Evolutionary conservation across 345 rosid genomes (phyloP), one percentile per base, ranked within the genome.

Genomic region (Trapa incisa): DNA sequence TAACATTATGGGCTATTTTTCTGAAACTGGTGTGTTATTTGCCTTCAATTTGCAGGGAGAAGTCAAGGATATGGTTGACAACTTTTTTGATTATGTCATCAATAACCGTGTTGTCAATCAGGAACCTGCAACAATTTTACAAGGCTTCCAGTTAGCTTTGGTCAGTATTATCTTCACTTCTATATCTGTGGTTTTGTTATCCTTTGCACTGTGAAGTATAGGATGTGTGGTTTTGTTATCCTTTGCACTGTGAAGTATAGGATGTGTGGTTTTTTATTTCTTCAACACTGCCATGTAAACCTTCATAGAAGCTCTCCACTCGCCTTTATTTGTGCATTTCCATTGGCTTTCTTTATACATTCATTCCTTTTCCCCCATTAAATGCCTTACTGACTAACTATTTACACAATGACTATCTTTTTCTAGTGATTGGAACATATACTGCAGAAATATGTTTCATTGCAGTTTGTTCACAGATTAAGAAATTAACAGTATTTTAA

Each of bases 121-220:
- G 79, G 89, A 91, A 76, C 86, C 87, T 38, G 76, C 73, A 50
- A 71, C 85, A 65, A 67, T 76, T 47, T 80, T 86, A 73, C 96
- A 91, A 79, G 99, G 96, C 22, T 94, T 94, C 72, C 90, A 81
- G 77, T 76, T 94, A 67, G 87, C 97, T 61, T 67, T 91, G 91
- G 99, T 94, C 54, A 77, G 90, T 69, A 66, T 47, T 56, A 60
- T 78, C 48, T 66, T 69, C 50, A 36, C 41, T 33, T 35, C 36
- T 33, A 36, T 57, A 47, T 48, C n/a, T n/a, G 1, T 54, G 33
- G 35, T 54, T 35, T 54, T 22, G n/a, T 54, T 17, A 52, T 52
- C 57, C 48, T 54, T 0, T 54, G 33, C 60, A 54, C 6, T 8
- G 11, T 54, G 60, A 54, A 54, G 33, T n/a, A n/a, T n/a, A n/a